Conservation (phyloP, 2,329 filamentous ascomycete species). For the Phaeosphaeria sp. region DNA sequence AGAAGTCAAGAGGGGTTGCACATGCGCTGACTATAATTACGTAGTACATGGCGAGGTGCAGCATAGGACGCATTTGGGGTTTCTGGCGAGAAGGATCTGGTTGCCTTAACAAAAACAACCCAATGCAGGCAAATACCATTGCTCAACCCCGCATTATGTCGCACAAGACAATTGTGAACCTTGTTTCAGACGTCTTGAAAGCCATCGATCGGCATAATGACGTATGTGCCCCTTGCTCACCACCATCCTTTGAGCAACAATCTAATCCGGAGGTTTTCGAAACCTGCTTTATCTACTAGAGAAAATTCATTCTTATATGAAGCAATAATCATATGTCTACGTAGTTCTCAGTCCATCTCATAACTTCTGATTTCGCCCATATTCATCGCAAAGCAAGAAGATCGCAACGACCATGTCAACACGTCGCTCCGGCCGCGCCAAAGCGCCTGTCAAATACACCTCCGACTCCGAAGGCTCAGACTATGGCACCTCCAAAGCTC, state of each 20-base stretch:
- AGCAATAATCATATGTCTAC: background rate
- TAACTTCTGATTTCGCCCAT: background rate
- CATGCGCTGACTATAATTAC: no score
- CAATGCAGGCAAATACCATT: background rate
- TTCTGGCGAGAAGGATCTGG: background rate
- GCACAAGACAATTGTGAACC: slow-evolving; percentile 1
- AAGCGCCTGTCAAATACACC: slow-evolving; percentile 22
- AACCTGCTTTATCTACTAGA: slow-evolving; percentile 12
- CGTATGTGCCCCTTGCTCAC: slow-evolving; percentile 9
- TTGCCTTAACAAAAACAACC: background rate
- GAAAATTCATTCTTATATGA: background rate
- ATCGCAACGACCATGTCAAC: slow-evolving; percentile 12
- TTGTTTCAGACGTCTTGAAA: slow-evolving; percentile 1
- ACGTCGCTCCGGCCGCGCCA: slow-evolving; percentile 17
- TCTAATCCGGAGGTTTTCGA: slow-evolving; percentile 7
- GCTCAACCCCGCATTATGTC: slow-evolving; percentile 3
- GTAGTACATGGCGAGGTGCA: background rate
- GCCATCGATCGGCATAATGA: slow-evolving; percentile 16
- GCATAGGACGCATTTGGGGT: background rate
- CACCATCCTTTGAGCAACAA: slow-evolving; percentile 11
- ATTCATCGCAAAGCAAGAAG: background rate
- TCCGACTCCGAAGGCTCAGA: slow-evolving; percentile 19
- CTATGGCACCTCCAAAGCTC: slow-evolving; percentile 13
- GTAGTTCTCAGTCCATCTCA: no score
- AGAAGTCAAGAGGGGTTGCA: no score